Evolutionary conservation across 2,329 filamentous ascomycete genomes (phyloP), one percentile per base, ranked within the genome.

Genomic region (Coleophoma eucalyptorum): DNA sequence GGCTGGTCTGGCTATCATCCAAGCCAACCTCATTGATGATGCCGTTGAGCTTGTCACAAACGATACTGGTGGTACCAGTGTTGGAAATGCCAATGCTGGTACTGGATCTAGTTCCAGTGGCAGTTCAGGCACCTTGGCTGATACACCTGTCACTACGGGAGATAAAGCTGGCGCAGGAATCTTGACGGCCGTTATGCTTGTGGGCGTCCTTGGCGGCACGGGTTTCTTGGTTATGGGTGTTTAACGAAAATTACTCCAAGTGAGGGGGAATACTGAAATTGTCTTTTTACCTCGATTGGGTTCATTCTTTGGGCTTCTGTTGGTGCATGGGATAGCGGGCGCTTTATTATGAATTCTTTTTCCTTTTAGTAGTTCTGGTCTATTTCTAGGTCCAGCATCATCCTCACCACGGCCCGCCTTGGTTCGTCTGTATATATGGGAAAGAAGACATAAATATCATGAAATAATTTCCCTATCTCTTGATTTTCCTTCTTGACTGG

Each of bases 51-150:
- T 72, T 13, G 67, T 81, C 3, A 76, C 73, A 18, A 72, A 74
- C 50, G 54, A 55, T 5, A 77, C 70, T 8, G 80, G 79, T 43
- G 85, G 84, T 19, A 86, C 73, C 10, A 81, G 77, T 57, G 66
- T 69, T 46, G 74, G 67, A 1, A 52, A 67, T 45, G 55, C 62
- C 4, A 37, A 21, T 8, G 60, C 60, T 4, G 61, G 61, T 8
- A 53, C 44, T 2, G 49, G 48, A 18, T 38, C 35, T 15, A 8
- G 35, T 12, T 15, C 35, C 3, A 50, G 50, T 26, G 31, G 26
- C 6, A 21, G 33, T 16, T 65, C 15, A 62, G 60, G 20, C 58
- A 66, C 13, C 61, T 59, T 34, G 59, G 52, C 15, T 61, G 52
- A 40, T 5, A 38, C 35, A 4, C 50, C 52, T 10, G 35, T 50